Evolutionary conservation across 2,329 filamentous ascomycete species (phyloP).

Genomic region (Fusarium palustre): DNA sequence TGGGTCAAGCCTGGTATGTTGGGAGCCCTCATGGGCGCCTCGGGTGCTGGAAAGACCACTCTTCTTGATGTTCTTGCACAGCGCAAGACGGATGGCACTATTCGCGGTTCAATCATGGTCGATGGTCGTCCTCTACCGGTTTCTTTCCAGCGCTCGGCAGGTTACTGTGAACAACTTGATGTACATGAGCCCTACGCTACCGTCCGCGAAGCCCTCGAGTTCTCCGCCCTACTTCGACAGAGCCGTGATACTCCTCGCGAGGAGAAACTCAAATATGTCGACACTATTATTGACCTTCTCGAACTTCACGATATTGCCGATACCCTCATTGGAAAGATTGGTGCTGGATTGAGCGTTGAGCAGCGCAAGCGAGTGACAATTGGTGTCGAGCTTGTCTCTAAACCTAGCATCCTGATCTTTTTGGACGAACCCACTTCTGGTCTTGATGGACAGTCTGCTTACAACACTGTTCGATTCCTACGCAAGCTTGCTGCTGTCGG

Average conservation of each 20-base stretch:
- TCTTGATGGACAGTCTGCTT: conserved; percentile 76
- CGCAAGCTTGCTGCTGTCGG: conserved; percentile 74
- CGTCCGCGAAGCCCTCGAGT: conserved; percentile 80
- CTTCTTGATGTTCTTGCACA: conserved; percentile 85
- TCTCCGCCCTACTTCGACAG: conserved; percentile 80
- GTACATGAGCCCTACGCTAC: conserved; percentile 79
- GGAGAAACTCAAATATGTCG: conserved; percentile 81
- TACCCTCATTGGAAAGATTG: conserved; percentile 62
- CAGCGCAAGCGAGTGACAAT: conserved; percentile 69
- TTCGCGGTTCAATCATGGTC: conserved; percentile 79
- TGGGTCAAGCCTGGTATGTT: conserved; percentile 86
- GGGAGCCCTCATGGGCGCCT: conserved; percentile 83
- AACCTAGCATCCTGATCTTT: conserved; percentile 70
- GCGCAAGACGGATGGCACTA: conserved; percentile 81
- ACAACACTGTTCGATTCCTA: conserved; percentile 73
- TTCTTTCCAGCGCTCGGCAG: conserved; percentile 82
- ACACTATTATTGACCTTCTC: conserved; percentile 77
- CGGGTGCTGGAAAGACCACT: conserved; percentile 87
- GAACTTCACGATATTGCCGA: conserved; percentile 62
- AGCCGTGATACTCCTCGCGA: conserved; percentile 69
- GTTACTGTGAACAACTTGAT: conserved; percentile 86
- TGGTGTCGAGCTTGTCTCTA: conserved; percentile 71
- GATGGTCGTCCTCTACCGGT: conserved; percentile 77
- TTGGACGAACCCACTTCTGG: conserved; percentile 73
- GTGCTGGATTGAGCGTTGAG: conserved; percentile 64